Percentiles rank a stretch among this genome's conserved stretches.
These are phyloP conservation scores for Mycena crocata DNA, from an alignment of 768 basidiomycete species.

Conservation along the genomic window DNA sequence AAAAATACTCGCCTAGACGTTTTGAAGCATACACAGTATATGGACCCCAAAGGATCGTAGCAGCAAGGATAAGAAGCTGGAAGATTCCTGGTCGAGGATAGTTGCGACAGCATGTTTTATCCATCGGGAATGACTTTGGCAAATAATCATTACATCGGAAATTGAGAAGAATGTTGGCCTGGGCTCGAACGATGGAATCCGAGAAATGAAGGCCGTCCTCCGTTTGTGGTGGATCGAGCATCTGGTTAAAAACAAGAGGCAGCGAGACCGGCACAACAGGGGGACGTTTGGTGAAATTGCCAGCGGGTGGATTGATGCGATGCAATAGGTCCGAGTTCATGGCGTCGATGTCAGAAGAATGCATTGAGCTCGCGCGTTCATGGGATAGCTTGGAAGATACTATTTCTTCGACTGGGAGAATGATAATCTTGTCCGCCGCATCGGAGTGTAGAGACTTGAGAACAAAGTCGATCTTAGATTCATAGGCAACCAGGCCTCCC, in stretches of 20 bases:
- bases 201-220: constrained; percentile 89
- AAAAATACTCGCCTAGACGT: background rate
- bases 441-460: constrained; percentile 59
- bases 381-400: constrained; percentile 72
- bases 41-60: constrained; percentile 65
- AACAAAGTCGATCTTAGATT: constrained; percentile 75
- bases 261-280: constrained; percentile 60
- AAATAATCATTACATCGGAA: constrained; percentile 81
- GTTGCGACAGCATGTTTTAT: constrained; percentile 83
- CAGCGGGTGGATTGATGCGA: constrained; percentile 59
- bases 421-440: constrained; percentile 76
- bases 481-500: constrained; percentile 85
- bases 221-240: constrained; percentile 81
- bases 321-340: constrained; percentile 91
- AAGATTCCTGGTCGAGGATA: constrained; percentile 76
- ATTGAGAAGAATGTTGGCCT: constrained; percentile 85
- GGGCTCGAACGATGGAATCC: constrained; percentile 67
- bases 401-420: constrained; percentile 83
- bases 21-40: constrained; percentile 44
- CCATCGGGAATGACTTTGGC: constrained; percentile 70
- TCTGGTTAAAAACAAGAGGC: constrained; percentile 83
- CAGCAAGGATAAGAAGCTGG: constrained; percentile 64
- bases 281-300: constrained; percentile 31
- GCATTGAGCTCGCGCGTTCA: constrained; percentile 76
- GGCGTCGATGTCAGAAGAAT: constrained; percentile 83